Conservation (phyloP, 176 grass and related monocot species). For the Zoysia pacifica region DNA sequence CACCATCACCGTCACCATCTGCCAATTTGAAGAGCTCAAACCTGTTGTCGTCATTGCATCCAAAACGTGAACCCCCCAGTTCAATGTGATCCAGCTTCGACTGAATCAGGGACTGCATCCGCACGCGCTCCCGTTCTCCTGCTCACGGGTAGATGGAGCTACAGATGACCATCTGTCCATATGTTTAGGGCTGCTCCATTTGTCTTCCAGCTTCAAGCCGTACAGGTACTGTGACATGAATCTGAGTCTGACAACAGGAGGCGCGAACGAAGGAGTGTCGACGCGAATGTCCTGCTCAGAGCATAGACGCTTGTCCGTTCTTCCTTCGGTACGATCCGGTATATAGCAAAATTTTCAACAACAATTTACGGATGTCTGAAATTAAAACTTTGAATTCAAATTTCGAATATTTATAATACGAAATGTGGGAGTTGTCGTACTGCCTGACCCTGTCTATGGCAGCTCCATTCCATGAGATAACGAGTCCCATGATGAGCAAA, state of each 20-base stretch:
- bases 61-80: neutral
- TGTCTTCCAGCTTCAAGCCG: constrained; percentile 51
- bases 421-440: neutral
- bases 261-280: constrained; percentile 80
- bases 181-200: constrained; percentile 43
- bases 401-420: neutral
- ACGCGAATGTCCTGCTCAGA: constrained; percentile 60
- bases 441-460: constrained; percentile 48
- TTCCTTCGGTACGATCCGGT: constrained; percentile 78
- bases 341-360: constrained; percentile 39
- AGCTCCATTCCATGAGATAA: constrained; percentile 62
- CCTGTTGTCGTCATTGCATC: neutral
- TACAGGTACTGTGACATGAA: constrained; percentile 62
- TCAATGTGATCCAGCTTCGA: constrained; percentile 64
- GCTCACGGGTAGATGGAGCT: constrained; percentile 65
- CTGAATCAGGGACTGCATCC: constrained; percentile 53
- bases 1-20: neutral
- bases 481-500: constrained; percentile 56
- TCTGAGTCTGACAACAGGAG: constrained; percentile 48
- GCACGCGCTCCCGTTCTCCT: constrained; percentile 69
- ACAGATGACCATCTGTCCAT: constrained; percentile 53
- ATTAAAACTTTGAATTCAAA: neutral
- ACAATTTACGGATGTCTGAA: neutral
- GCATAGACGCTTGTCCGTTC: constrained; percentile 85
- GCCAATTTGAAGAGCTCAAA: constrained; percentile 46